Base-by-base conservation (phyloP, 441 rosid species). In the Gossypium laxum region DNA sequence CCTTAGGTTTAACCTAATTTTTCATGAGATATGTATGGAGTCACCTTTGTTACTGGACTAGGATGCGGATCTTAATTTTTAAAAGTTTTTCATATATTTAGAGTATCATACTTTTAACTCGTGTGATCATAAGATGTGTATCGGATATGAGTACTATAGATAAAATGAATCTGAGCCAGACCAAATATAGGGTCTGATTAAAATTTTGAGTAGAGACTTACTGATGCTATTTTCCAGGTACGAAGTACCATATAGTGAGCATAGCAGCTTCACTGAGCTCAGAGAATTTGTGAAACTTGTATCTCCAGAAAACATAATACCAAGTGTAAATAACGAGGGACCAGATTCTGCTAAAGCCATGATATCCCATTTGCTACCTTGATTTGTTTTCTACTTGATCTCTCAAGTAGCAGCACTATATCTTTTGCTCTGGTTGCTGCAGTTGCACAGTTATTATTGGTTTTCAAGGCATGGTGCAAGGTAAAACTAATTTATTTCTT, bases 231-330 rank as follows among this genome's bases (percentile, higher is more conserved):
- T 60, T 47, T 70, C 65, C 82, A 93, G 98, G 83, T 93, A 91
- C 38, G 96, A 91, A 80, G 98, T 93, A 65, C 98, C 98, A 45
- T 93, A 91, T 30, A 91, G 97, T 41, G 98, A 93, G 82, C 98
- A 93, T 78, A 74, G 90, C 81, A 90, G 97, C 85, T 93, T 87
- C 75, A 76, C 88, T 1, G 97, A 93, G 75, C 88, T 93, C 7
- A 83, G 51, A 77, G 97, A 91, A 72, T 93, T 91, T 81, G 95
- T 93, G 78, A 75, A 89, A 82, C 76, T 85, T 43, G 73, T 86
- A 30, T 88, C 91, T 52, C 96, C 96, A 5, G 85, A 85, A 75
- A 86, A 71, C 48, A 86, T 93, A 70, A 86, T 90, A 76, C 98
- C 97, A 14, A 86, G 96, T 70, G 98, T 93, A 52, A 93, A 88